Conservation (phyloP, 179 eudicot genomes). For the Silene noctiflora region DNA sequence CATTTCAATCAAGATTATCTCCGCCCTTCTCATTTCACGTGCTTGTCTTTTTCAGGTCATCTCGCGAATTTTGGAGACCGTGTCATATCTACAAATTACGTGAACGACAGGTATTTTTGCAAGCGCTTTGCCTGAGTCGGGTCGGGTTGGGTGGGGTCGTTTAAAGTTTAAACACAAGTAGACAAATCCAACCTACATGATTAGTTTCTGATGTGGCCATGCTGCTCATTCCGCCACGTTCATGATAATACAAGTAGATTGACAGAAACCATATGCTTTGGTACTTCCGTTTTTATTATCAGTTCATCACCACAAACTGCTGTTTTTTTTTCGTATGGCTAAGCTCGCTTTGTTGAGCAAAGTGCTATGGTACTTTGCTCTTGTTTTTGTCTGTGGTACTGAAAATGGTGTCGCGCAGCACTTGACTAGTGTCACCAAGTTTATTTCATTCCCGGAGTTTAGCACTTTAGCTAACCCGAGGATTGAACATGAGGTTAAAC, state of each 20-base stretch:
- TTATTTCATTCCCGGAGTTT: slow-evolving; percentile 51
- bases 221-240: slow-evolving; percentile 26
- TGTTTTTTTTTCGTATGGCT: slow-evolving; percentile 10
- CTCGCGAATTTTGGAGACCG: not conserved
- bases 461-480: slow-evolving; percentile 25
- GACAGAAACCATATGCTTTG: not conserved
- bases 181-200: slow-evolving; percentile 25
- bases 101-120: not conserved
- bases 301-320: slow-evolving; percentile 1
- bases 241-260: not conserved
- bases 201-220: slow-evolving; percentile 4
- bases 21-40: slow-evolving; percentile 14
- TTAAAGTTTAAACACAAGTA: slow-evolving; percentile 4
- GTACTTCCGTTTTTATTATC: not conserved
- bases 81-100: not conserved
- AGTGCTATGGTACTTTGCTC: slow-evolving; percentile 13
- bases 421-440: slow-evolving; percentile 41
- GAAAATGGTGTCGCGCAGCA: slow-evolving; percentile 28
- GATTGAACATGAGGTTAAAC: slow-evolving; percentile 44
- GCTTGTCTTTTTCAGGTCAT: slow-evolving; percentile 6
- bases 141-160: not conserved
- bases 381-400: slow-evolving; percentile 6
- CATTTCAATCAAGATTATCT: not conserved
- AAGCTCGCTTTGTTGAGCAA: not conserved
- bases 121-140: not conserved